phyloP scores from a whole-genome alignment of 768 basidiomycete genomes.

The Russula lepida region DNA sequence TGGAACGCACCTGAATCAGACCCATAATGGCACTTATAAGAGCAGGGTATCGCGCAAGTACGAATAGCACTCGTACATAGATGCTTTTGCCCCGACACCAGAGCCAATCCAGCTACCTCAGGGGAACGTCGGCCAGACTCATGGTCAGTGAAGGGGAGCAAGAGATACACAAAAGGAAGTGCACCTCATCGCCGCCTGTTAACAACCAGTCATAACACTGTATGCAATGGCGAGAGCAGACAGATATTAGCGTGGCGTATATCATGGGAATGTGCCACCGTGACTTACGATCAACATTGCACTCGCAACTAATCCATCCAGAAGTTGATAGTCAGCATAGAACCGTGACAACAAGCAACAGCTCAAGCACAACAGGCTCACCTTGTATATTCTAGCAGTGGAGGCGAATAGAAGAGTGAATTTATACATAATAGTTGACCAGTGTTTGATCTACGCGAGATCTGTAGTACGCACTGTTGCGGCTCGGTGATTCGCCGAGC shows the following conservation, averaged over 20 bases:
- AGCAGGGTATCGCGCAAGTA: constrained; percentile 11
- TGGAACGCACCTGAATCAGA: constrained; percentile 1
- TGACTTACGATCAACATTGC: constrained; percentile 6
- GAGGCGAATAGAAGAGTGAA: not conserved
- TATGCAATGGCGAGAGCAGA: not conserved
- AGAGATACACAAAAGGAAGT: not conserved
- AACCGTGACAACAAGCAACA: not conserved
- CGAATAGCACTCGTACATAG: constrained; percentile 1
- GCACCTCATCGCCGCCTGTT: constrained; percentile 5
- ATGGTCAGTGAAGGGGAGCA: not conserved
- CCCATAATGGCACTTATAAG: not conserved
- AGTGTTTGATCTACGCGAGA: not conserved
- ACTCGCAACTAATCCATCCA: not conserved
- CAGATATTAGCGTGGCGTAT: not conserved
- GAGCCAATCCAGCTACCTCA: constrained; percentile 1
- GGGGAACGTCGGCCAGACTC: not conserved
- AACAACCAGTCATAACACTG: constrained; percentile 15
- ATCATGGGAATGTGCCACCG: not conserved
- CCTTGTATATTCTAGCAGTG: constrained; percentile 8
- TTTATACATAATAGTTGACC: not conserved
- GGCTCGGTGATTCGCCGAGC: not conserved
- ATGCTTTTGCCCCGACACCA: not conserved
- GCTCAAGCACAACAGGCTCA: not conserved
- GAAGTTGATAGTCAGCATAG: not conserved
- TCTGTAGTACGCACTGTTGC: not conserved